Conservation (phyloP, 352 stramenopile genomes). For the Pythium apleroticum region DNA sequence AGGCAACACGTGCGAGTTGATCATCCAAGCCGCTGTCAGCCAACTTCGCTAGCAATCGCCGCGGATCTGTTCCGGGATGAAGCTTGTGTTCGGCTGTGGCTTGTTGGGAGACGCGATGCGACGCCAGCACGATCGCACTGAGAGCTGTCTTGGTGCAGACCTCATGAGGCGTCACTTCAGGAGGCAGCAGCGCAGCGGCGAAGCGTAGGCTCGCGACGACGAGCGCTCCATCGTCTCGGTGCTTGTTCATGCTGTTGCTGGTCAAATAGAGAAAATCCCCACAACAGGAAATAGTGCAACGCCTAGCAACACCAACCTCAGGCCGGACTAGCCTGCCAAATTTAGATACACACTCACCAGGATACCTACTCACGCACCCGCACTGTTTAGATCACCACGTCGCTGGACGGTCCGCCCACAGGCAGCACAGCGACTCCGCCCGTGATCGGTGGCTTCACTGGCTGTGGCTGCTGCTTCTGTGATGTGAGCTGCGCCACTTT, state of each 20-base stretch:
- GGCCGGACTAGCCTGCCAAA: background rate
- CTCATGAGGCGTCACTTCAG: conserved; percentile 21
- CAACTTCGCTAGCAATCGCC: conserved; percentile 10
- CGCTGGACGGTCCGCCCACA: background rate
- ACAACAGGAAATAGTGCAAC: background rate
- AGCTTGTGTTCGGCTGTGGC: conserved; percentile 16
- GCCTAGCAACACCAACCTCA: background rate
- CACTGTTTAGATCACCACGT: conserved; percentile 11
- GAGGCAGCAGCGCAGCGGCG: conserved; percentile 34
- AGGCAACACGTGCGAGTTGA: conserved; percentile 24
- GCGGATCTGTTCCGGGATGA: background rate
- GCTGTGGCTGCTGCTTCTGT: background rate
- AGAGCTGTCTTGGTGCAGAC: conserved; percentile 52
- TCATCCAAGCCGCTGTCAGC: background rate
- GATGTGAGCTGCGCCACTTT: conserved; percentile 22
- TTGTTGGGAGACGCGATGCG: conserved; percentile 53
- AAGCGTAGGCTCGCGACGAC: conserved; percentile 51
- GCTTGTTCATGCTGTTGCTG: conserved; percentile 7
- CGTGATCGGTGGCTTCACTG: background rate
- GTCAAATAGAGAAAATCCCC: background rate
- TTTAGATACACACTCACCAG: background rate
- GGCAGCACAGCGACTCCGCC: background rate
- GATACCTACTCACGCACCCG: background rate
- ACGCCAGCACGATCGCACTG: conserved; percentile 52
- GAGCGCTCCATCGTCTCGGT: conserved; percentile 1